Base-by-base conservation (phyloP, 768 basidiomycete genomes). In the Naganishia randhawae region DNA sequence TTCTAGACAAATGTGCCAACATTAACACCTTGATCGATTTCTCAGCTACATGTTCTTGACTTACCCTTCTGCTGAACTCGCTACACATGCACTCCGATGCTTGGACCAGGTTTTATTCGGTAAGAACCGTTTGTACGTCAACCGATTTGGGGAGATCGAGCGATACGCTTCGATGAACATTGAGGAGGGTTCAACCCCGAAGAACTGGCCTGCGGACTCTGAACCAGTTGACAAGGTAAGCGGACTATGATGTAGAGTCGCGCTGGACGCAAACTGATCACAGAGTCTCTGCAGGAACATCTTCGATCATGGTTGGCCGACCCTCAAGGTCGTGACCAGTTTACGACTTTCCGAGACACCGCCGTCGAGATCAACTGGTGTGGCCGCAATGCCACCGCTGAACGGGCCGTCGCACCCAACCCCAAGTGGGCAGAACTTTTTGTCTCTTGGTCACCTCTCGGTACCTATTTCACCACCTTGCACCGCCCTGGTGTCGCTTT, bases 241-340 rank as follows among this genome's bases (percentile, higher is more conserved):
- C 27, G 2, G 3, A 41, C 2, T 4, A n/a, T n/a, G n/a, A 27
- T 7, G 3, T 7, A 35, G 19, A 19, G 25, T n/a, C 22, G 27
- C 37, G 52, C 50, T 64, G 61, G 54, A 25, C 3, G n/a, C 14
- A 22, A 19, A n/a, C 52, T 33, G 42, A 51, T 5, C 9, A 8
- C 19, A 17, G 37, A 41, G 53, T 27, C 32, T 37, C 33, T 50
- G n/a, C 70, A 97, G 92, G 96, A 97, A 78, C 94, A 99, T 82
- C 85, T 97, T 70, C 86, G 91, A 53, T 89, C 91, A 63, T 99
- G 95, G 94, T 85, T 98, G 63, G 91, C 87, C 29, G 96, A 99
- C 81, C 83, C 86, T 27, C 87, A 88, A 80, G 92, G 93, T 39
- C 89, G 95, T 69, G 96, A 99, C 80, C 96, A 99, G 78, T 92